Base-by-base conservation (phyloP, 805 yeast genomes). In the Jamesozyma gamospora region DNA sequence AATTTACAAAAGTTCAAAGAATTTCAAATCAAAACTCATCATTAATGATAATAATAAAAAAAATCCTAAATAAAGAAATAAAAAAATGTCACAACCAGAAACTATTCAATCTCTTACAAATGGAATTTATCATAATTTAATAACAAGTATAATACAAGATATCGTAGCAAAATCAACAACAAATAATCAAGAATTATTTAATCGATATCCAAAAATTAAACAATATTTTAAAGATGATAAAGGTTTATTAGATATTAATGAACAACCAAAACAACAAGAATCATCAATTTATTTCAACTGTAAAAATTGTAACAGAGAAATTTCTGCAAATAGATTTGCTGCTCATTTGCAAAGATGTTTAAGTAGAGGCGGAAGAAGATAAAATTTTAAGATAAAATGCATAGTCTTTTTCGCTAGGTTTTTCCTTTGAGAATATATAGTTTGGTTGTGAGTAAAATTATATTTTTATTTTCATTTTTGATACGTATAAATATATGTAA, bases 271-370 rank as follows among this genome's bases (percentile, higher is more conserved):
- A 33, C 54, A 48, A 30, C 60, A 51, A 36, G 64, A 59, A 32
- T 55, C 60, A 4, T 55, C 64, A 12, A 51, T 50, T 21, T 86
- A 87, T 58, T 84, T 86, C 51, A 73, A 67, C 41, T 90, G 98
- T 62, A 70, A 71, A 4, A 81, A 82, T 48, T 90, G 98, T 60
- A 78, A 75, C 15, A 69, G 98, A 41, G 85, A 80, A 52, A 81
- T 90, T 7, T 90, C 95, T 0, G 95, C 95, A 1, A 81, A 84
- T 29, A 67, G 98, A 42, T 88, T 85, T 68, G 96, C 97, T 2
- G 87, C 84, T 32, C 98, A 90, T 62, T 70, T 90, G 25, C 94
- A 87, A 56, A 77, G 95, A 51, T 90, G 98, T 56, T 61, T 87
- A 18, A 84, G 85, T 33, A 82, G 96, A 11, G 71, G 83, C 42